A percentile compares a stretch with the other conserved stretches of the same genome.
Conservation (phyloP, 139 green algal genomes). For the Chlorella sp. region DNA sequence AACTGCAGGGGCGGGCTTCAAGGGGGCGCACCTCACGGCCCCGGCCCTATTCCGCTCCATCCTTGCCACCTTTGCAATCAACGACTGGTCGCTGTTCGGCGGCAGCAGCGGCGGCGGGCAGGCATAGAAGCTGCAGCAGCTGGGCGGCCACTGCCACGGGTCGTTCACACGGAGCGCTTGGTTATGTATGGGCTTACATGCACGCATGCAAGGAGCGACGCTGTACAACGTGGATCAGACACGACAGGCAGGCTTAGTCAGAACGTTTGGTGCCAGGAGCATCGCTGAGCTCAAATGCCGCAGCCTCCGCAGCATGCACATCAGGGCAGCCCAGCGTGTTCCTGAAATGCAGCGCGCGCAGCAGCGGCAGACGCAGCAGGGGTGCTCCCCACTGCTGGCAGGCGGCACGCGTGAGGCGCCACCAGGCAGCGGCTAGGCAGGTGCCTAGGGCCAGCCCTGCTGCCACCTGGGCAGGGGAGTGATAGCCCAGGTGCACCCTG, state of each 20-base stretch:
- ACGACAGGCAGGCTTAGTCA: neutral
- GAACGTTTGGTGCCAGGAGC: neutral
- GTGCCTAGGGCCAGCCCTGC: constrained; percentile 15
- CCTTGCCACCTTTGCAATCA: constrained; percentile 52
- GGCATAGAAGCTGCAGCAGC: neutral
- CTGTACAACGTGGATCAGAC: neutral
- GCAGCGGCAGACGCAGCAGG: constrained; percentile 5
- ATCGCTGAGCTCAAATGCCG: neutral
- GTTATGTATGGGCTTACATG: no score
- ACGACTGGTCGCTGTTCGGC: constrained; percentile 67
- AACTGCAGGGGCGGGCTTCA: constrained; percentile 38
- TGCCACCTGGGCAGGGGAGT: constrained; percentile 29
- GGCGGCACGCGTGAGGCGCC: neutral
- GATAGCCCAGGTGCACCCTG: constrained; percentile 42
- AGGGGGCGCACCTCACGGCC: constrained; percentile 35
- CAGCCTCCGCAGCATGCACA: constrained; percentile 20
- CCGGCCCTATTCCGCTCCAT: constrained; percentile 45
- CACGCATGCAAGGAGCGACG: neutral
- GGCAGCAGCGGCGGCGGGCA: neutral
- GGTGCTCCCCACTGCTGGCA: neutral
- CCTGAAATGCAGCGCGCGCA: neutral
- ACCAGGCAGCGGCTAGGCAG: neutral
- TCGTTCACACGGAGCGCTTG: no score
- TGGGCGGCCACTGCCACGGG: no score
- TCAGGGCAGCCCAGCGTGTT: constrained; percentile 22